A percentile compares a stretch with the other conserved stretches of the same genome.
Conservation (phyloP, 1,139 yeast genomes). For the Taphrina wiesneri region DNA sequence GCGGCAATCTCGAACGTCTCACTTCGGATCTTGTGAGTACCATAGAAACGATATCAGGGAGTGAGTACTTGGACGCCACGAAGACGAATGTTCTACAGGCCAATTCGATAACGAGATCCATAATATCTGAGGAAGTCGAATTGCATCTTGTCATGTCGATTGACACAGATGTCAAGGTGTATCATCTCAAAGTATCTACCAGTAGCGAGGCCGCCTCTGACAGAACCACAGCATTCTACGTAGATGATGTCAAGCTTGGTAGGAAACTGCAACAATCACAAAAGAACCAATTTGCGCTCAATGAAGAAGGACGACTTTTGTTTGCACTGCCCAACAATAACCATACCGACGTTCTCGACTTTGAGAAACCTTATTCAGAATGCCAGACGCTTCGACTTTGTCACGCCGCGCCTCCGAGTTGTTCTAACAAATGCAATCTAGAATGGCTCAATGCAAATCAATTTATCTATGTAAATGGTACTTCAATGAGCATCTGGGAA, state of each 20-base stretch:
- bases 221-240: background rate
- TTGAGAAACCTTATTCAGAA: background rate
- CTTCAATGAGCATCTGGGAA: slow-evolving; percentile 8
- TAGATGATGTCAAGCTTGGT: background rate
- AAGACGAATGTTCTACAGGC: background rate
- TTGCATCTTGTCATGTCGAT: background rate
- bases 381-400: background rate
- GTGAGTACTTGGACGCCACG: background rate
- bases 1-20: slow-evolving; percentile 1
- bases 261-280: background rate
- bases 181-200: background rate
- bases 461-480: background rate
- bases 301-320: background rate
- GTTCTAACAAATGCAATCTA: background rate
- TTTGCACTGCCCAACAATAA: background rate
- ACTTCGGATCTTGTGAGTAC: background rate
- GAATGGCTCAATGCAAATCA: slow-evolving; percentile 15
- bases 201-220: background rate
- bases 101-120: background rate
- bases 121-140: background rate
- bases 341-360: background rate
- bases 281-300: background rate
- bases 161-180: background rate
- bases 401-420: background rate
- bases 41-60: background rate